These are phyloP conservation scores for Aspergillus baeticus DNA, from an alignment of 495 filamentous ascomycete genomes.

Conservation along the genomic window DNA sequence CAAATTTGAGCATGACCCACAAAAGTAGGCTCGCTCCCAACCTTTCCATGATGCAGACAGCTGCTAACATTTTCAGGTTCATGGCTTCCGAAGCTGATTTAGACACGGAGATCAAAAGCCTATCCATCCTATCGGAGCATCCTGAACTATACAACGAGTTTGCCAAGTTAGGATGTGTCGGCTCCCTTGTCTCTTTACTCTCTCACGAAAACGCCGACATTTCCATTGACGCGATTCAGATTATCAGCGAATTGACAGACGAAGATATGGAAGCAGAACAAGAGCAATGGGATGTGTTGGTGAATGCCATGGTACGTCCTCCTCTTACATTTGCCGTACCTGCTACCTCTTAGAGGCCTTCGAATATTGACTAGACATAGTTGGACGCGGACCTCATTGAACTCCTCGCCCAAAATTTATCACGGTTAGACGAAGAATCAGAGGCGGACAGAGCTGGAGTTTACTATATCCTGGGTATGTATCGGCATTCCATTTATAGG, in stretches of 20 bases:
- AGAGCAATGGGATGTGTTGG: conserved; percentile 78
- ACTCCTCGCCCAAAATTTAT: conserved; percentile 79
- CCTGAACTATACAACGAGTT: conserved; percentile 84
- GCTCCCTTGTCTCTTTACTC: conserved; percentile 73
- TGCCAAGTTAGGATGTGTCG: conserved; percentile 71
- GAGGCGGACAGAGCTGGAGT: conserved; percentile 81
- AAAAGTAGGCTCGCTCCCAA: no score
- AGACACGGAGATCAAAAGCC: conserved; percentile 82
- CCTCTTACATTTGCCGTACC: no score
- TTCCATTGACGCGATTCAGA: conserved; percentile 86
- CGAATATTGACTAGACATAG: conserved; percentile 35
- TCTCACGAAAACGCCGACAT: conserved; percentile 98
- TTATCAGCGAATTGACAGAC: conserved; percentile 89
- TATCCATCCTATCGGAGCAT: conserved; percentile 87
- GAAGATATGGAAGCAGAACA: conserved; percentile 87
- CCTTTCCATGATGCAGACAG: no score
- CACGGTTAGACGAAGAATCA: conserved; percentile 74
- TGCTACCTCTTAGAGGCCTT: no score
- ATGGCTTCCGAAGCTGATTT: conserved; percentile 88
- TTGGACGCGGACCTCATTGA: conserved; percentile 79
- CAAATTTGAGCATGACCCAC: conserved; percentile 79
- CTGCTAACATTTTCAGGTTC: conserved; percentile 42
- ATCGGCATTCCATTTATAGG: no score
- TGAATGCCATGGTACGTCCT: conserved; percentile 66
- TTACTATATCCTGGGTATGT: conserved; percentile 73